These are phyloP conservation scores for Ganoderma multipileum DNA, from an alignment of 1,284 basidiomycete species.

Conservation along the genomic window DNA sequence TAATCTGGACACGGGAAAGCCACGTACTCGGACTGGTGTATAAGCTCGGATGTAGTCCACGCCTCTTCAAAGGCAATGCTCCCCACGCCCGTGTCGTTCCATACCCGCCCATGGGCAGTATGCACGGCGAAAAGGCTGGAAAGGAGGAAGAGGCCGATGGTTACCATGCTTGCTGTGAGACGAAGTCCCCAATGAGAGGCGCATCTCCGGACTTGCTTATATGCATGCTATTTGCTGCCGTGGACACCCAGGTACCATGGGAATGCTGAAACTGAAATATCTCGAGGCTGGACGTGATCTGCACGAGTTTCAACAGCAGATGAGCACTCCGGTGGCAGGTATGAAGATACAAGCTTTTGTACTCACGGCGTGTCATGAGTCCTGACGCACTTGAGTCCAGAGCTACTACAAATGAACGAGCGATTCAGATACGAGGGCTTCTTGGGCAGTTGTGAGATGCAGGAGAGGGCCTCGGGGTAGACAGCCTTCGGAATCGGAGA, in stretches of 20 bases:
- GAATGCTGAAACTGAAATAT: background rate
- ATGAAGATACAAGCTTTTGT: background rate
- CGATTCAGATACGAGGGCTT: background rate
- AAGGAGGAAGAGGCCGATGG: background rate
- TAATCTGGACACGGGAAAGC: background rate
- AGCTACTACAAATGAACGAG: background rate
- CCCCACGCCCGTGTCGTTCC: conserved; percentile 6
- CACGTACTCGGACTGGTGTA: conserved; percentile 7
- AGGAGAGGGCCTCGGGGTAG: background rate
- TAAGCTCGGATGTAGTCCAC: conserved; percentile 1
- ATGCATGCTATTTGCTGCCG: background rate
- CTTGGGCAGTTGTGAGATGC: background rate
- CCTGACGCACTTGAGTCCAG: background rate
- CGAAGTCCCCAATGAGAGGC: background rate
- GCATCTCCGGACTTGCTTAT: background rate
- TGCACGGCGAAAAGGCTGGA: background rate
- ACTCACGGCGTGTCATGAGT: background rate
- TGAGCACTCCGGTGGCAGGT: background rate
- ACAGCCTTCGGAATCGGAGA: background rate
- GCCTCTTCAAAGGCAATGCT: conserved; percentile 8
- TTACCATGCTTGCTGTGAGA: background rate
- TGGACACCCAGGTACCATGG: background rate
- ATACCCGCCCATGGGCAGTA: background rate
- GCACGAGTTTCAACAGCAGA: background rate
- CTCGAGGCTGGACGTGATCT: background rate